Evolutionary conservation across 306 rosid genomes (phyloP).

Genomic region (Prunus mira): DNA sequence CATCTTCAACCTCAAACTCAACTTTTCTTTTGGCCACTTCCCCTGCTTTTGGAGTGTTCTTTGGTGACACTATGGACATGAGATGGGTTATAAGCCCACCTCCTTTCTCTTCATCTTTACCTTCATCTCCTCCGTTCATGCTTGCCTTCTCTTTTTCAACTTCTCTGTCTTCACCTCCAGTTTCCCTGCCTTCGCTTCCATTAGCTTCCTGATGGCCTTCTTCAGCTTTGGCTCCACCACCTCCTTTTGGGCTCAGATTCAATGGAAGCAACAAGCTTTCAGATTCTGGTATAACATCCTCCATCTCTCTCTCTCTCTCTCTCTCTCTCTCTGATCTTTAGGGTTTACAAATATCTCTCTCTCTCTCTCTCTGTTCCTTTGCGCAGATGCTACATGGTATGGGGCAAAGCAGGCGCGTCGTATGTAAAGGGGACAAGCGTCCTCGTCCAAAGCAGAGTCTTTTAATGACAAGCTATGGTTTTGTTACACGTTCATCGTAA

Average conservation of each 20-base stretch:
- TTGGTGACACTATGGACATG: conserved; percentile 28
- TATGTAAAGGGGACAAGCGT: conserved; percentile 8
- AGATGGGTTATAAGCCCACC: conserved; percentile 26
- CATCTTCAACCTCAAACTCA: conserved; percentile 9
- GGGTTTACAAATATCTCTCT: neutral
- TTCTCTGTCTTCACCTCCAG: conserved; percentile 12
- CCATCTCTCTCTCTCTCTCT: conserved; percentile 12
- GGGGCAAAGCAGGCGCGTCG: too few species aligned
- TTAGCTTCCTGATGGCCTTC: neutral
- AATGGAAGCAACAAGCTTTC: conserved; percentile 1
- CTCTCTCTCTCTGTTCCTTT: too few species aligned
- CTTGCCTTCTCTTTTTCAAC: neutral
- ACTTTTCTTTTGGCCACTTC: neutral
- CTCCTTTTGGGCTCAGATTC: conserved; percentile 2
- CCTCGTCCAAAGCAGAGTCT: neutral
- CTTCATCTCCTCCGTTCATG: neutral
- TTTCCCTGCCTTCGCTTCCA: neutral
- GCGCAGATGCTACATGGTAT: neutral
- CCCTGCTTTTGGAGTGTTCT: conserved; percentile 14
- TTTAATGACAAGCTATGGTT: neutral
- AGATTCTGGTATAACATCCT: conserved; percentile 21
- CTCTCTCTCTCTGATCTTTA: neutral
- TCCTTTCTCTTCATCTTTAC: conserved; percentile 5
- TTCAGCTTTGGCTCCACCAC: neutral
- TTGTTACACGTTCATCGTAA: conserved; percentile 20